Base-by-base conservation (phyloP, 306 rosid genomes). In the Spatholobus suberectus region DNA sequence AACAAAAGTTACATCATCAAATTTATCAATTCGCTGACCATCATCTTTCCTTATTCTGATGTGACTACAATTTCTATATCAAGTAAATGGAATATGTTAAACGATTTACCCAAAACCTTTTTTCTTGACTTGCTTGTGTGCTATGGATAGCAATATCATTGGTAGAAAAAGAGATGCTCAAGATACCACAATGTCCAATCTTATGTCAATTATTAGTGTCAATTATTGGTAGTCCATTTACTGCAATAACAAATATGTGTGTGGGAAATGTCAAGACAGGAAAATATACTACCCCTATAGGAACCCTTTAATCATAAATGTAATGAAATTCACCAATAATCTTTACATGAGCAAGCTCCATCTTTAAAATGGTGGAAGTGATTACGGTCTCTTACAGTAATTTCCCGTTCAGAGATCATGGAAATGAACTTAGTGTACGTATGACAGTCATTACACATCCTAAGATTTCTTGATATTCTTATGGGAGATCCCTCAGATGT, bases 361-460 rank as follows among this genome's bases (percentile, higher is more conserved):
- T 91, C 87, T 91, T 89, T 89, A 81, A 95, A 95, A 90, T 90
- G 93, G 85, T 93, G 98, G 86, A 95, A 95, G 82, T 84, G 85
- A 62, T 88, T 78, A 35, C 93, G 85, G 51, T 93, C 94, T 85
- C 94, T 89, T 78, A 93, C 92, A 40, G 70, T 86, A 83, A 95
- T 87, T 83, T 89, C 93, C 78, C 97, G 79, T 62, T 82, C 84
- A 81, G 89, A 91, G 85, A 91, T 87, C 73, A 78, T 5, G 38
- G 97, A 93, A 86, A 95, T 82, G 75, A 82, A 81, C 83, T 91
- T 95, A 29, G 94, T 90, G 77, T 93, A 93, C 8, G 88, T 85
- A 83, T 94, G 98, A 81, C 96, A 94, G 74, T 92, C 97, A 76
- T 74, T 89, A 79, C 95, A 91, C 97, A 94, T 94, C 78, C 96